phyloP scores from a whole-genome alignment of 805 yeast genomes.

The Schwanniomyces polymorphus region DNA sequence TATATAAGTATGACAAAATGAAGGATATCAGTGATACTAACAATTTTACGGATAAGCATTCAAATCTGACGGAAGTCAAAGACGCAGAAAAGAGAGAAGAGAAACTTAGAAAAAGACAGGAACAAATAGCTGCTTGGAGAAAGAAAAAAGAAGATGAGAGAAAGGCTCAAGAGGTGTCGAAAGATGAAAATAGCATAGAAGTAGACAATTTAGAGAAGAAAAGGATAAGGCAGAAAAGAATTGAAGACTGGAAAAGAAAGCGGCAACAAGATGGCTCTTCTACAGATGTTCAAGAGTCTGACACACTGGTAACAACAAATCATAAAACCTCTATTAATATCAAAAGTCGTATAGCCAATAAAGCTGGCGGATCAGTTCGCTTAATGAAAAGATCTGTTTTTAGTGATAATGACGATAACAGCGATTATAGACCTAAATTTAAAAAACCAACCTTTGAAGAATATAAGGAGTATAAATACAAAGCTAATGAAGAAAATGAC shows the following conservation, averaged over 20 bases:
- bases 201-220: slow-evolving; percentile 12
- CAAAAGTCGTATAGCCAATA: background rate
- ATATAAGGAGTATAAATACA: background rate
- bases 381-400: background rate
- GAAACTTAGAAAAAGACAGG: slow-evolving; percentile 44
- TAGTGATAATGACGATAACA: slow-evolving; percentile 13
- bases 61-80: background rate
- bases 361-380: background rate
- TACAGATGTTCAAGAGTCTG: background rate
- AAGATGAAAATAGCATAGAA: background rate
- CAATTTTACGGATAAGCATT: slow-evolving; percentile 3
- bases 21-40: slow-evolving; percentile 12
- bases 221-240: slow-evolving; percentile 33
- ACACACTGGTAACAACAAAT: too few relatives aligned
- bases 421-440: slow-evolving; percentile 6
- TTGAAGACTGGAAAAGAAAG: slow-evolving; percentile 55
- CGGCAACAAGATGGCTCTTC: slow-evolving; percentile 3
- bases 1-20: slow-evolving; percentile 1
- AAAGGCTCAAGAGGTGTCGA: slow-evolving; percentile 11
- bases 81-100: slow-evolving; percentile 25
- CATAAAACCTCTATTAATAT: background rate
- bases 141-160: slow-evolving; percentile 44
- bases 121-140: slow-evolving; percentile 61
- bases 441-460: slow-evolving; percentile 6
- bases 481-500: background rate